Evolutionary conservation across 768 basidiomycete genomes (phyloP), one percentile per base, ranked within the genome.

Genomic region (Termitomyces sp.): DNA sequence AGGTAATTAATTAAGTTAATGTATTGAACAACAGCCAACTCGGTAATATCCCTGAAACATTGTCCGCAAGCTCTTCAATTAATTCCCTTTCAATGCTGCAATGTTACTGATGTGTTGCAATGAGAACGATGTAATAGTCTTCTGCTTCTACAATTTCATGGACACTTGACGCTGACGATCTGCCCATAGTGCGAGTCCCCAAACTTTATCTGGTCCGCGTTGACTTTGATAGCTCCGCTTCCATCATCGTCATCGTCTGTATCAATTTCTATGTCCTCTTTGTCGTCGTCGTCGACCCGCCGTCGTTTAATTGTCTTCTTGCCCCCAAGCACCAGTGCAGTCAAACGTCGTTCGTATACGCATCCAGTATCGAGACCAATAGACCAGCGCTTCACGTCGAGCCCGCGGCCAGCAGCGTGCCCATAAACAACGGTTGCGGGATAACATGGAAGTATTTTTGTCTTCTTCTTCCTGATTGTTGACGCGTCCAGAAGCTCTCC

Each of bases 331-430:
- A 94, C 75, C 47, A 94, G 73, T 4, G 91, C 89, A 5, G 88
- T 85, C 54, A 94, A 71, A 43, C 76, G 74, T 45, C 81, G 77
- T 7, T 84, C 82, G 67, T 92, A 89, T 47, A 85, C 91, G 69
- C 94, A 96, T 11, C 92, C 95, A 0, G 89, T 82, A 71, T 98
- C 96, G 38, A 96, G 73, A 1, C 96, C 96, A 62, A 94, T 76
- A 3, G 87, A 85, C 89, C 90, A 96, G 25, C 89, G 80, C 63
- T 89, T 88, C 65, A 94, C 72, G 70, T 95, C 92, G 12, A 97
- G 78, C 12, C 91, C 92, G 32, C 91, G 80, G 3, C 82, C 77
- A 5, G 95, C 94, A 8, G 87, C 81, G 68, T 97, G 96, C 0
- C 94, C 96, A 71, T 96, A 97, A 6, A 96, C 73, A n/a, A 93